Evolutionary conservation across 2,329 filamentous ascomycete species (phyloP), one percentile per base, ranked within the genome.

Genomic region (Emydomyces testavorans): DNA sequence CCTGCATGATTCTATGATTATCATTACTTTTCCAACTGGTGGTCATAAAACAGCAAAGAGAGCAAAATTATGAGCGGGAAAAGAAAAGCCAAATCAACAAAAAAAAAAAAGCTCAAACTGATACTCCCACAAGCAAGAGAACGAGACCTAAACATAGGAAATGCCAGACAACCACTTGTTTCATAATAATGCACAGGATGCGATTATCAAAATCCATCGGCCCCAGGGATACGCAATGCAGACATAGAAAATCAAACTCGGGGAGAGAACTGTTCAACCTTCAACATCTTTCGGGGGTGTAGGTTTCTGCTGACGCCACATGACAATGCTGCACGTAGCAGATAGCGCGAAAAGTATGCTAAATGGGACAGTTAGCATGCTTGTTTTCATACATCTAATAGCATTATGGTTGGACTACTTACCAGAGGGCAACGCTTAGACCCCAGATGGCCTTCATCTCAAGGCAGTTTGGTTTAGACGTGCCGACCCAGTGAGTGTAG

Each of bases 371-470:
- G 36, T 52, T 43, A 57, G 48, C 37, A 32, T 20, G 10, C n/a
- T 23, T 4, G 15, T 45, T 21, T 6, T 6, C 31, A 38, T 28
- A 26, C 13, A 35, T 5, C 20, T n/a, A 13, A 15, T 16, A 13
- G 41, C 5, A 2, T 6, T 48, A 31, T 6, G 15, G 36, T n/a
- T 11, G 28, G 26, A 40, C 1, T n/a, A 71, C 73, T 60, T 61
- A 79, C 76, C 76, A 87, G 42, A 93, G 75, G 3, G 80, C 80
- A 64, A 94, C 89, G 63, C 79, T 78, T 51, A 94, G 67, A 1
- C 87, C 88, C 89, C 88, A 94, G 55, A 92, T 78, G 13, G 83
- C 78, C 74, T 94, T 93, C 64, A 88, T 80, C 71, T 92, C 80
- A 59, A 81, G 79, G 70, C 89, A 95, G 48, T 84, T 83, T 15